These are phyloP conservation scores for Crithidia sp. DNA, from an alignment of 208 protist genomes.

Conservation along the genomic window DNA sequence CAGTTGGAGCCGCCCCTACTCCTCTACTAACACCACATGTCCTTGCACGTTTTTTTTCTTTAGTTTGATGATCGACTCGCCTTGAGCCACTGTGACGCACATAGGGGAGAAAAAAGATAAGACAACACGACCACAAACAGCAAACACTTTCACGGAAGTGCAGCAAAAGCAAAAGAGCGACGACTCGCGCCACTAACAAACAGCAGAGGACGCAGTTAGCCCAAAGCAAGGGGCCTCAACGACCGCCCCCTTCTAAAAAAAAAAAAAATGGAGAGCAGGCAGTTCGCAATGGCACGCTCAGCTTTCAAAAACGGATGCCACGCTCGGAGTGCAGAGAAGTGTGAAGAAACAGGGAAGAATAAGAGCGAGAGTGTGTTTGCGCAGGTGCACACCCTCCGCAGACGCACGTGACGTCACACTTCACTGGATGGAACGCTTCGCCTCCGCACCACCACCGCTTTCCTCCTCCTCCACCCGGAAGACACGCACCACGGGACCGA, in stretches of 20 bases:
- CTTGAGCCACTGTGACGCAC: conserved; percentile 7
- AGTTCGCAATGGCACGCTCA: too few species aligned
- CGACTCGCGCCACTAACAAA: too few species aligned
- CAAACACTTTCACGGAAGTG: neutral
- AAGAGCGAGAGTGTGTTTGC: neutral
- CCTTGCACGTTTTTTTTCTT: neutral
- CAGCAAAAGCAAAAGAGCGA: neutral
- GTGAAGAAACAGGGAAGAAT: neutral
- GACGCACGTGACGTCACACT: neutral
- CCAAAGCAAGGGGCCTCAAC: too few species aligned
- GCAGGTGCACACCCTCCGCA: neutral
- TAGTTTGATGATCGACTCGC: conserved; percentile 7
- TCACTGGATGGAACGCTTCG: conserved; percentile 18
- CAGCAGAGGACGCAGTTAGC: too few species aligned
- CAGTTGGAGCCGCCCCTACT: too few species aligned
- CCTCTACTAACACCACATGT: too few species aligned
- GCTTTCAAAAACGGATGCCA: too few species aligned
- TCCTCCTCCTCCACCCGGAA: conserved; percentile 21
- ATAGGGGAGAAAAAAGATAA: neutral
- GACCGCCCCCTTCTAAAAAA: too few species aligned
- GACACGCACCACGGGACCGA: conserved; percentile 27
- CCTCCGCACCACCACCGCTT: neutral
- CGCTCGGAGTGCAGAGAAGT: neutral
- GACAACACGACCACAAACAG: neutral
- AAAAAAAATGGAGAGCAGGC: too few species aligned